A percentile compares a stretch with the other conserved stretches of the same genome.
These are phyloP conservation scores for Syzygium aromaticum DNA, from an alignment of 345 rosid genomes.

Conservation along the genomic window DNA sequence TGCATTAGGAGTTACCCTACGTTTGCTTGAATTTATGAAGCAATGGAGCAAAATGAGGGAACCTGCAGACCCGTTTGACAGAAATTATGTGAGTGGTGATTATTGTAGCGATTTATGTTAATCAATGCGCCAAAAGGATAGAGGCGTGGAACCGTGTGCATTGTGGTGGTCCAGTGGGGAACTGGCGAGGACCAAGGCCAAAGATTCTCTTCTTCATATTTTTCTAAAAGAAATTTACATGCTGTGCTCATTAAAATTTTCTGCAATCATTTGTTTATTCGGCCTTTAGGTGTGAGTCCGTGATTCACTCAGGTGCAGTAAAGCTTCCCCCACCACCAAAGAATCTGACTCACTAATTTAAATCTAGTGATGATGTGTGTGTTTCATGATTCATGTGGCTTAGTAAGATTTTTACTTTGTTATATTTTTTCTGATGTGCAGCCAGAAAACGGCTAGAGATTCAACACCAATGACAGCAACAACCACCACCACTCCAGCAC, in stretches of 20 bases:
- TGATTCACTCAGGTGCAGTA: not conserved
- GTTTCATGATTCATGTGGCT: not conserved
- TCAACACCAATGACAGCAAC: slow-evolving; percentile 38
- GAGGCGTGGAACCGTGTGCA: not conserved
- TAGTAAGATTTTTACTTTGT: not conserved
- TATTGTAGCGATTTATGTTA: not conserved
- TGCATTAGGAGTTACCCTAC: not conserved
- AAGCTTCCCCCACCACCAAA: not conserved
- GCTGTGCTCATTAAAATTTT: not conserved
- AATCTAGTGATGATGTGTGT: not conserved
- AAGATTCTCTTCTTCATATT: not conserved
- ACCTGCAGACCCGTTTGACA: too few relatives aligned
- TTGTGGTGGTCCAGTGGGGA: not conserved
- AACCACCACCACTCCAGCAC: slow-evolving; percentile 8
- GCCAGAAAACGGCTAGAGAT: slow-evolving; percentile 75
- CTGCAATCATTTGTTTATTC: not conserved
- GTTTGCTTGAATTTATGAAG: not conserved
- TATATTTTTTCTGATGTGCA: slow-evolving; percentile 8
- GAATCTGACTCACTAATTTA: not conserved
- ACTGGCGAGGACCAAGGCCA: not conserved
- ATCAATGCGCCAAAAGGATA: not conserved
- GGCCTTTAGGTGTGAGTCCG: not conserved
- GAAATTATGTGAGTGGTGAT: not conserved
- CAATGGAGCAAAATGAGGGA: not conserved
- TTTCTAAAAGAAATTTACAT: not conserved